These are phyloP conservation scores for Nothophoma quercina DNA, from an alignment of 2,329 filamentous ascomycete species.

Conservation along the genomic window DNA sequence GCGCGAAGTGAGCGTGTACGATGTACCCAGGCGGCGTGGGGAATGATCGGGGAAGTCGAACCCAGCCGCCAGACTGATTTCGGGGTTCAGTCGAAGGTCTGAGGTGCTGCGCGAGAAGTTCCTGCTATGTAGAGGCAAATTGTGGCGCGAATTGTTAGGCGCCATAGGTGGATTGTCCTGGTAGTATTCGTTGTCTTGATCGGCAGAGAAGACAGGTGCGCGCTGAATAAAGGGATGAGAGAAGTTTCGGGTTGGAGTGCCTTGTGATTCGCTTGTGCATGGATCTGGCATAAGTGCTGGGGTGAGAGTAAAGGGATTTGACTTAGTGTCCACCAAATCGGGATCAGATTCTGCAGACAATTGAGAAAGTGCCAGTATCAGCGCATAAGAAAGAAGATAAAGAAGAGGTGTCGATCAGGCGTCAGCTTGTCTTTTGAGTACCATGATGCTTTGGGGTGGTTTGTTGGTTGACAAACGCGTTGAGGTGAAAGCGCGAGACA, in stretches of 20 bases:
- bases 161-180: neutral
- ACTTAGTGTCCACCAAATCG: too few species aligned
- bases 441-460: neutral
- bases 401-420: neutral
- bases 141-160: neutral
- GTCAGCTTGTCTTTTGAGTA: neutral
- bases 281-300: neutral
- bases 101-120: conserved; percentile 2
- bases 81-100: neutral
- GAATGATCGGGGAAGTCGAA: neutral
- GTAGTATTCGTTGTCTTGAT: neutral
- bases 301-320: too few species aligned
- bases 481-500: conserved; percentile 9
- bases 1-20: neutral
- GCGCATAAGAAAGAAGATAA: neutral
- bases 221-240: neutral
- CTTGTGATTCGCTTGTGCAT: neutral
- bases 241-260: neutral
- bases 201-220: neutral
- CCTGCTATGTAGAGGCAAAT: neutral
- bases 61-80: neutral
- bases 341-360: neutral
- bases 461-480: conserved; percentile 2
- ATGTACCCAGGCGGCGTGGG: neutral
- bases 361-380: neutral